Base-by-base conservation (phyloP, 1,139 yeast species). In the Meyerozyma guilliermondii region DNA sequence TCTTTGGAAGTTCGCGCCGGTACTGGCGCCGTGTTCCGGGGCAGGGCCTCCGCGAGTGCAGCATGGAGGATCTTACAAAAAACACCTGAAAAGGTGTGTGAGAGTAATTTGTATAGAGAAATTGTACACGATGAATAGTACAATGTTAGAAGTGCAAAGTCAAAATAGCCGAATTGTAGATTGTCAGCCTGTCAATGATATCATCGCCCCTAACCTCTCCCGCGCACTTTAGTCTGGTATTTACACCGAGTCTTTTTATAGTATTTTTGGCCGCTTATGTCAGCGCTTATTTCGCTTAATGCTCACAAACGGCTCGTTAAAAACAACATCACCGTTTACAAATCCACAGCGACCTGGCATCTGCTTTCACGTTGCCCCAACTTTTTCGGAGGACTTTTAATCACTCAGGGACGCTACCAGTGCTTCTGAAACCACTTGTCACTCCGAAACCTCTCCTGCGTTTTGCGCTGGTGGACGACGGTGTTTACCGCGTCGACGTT, bases 11-110 rank as follows among this genome's bases (percentile, higher is more conserved):
- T 17, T 59, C 61, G 6, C 55, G 62, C 41, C 47, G 71, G 41
- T 65, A 68, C 46, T 71, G 68, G 63, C 56, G 77, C 45, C 50
- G 73, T 40, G 74, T 70, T 4, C 76, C 77, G 0, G 76, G 77
- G 5, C 68, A 68, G 43, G 76, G 77, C 1, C 58, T 68, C n/a
- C 36, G 36, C 7, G 36, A 33, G 24, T 33, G 36, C 24, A 9
- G 33, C 7, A n/a, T n/a, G n/a, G n/a, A n/a, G n/a, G n/a, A n/a
- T n/a, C n/a, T n/a, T n/a, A n/a, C n/a, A n/a, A n/a, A n/a, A n/a
- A n/a, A n/a, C n/a, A n/a, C n/a, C n/a, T n/a, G n/a, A n/a, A n/a
- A n/a, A n/a, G n/a, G n/a, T n/a, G n/a, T n/a, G n/a, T n/a, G n/a
- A n/a, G n/a, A n/a, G n/a, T n/a, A n/a, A n/a, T n/a, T n/a, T n/a